Conservation (phyloP, 2,329 filamentous ascomycete genomes). For the Nannizziopsis barbatae region DNA sequence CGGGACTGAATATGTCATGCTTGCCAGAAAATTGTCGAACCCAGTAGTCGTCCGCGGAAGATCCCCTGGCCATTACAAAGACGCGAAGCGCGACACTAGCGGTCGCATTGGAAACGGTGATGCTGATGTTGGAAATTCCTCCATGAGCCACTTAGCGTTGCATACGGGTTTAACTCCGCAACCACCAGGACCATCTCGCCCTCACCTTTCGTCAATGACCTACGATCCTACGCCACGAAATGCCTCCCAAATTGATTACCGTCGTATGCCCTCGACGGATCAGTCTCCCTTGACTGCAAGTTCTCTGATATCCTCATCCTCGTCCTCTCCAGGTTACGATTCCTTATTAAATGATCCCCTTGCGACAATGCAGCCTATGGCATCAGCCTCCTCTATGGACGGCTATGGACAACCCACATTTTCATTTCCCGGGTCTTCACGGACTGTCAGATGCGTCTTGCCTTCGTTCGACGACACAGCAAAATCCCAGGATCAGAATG, state of each 20-base stretch:
- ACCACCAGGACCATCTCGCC: conserved; percentile 16
- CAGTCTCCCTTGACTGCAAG: conserved; percentile 31
- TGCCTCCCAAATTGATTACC: conserved; percentile 28
- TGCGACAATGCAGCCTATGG: conserved; percentile 31
- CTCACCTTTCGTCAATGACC: conserved; percentile 27
- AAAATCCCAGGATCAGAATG: conserved; percentile 20
- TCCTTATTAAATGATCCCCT: conserved; percentile 30
- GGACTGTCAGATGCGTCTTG: conserved; percentile 20
- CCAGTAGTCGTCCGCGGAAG: conserved; percentile 80
- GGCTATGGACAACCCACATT: conserved; percentile 27
- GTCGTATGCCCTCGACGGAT: conserved; percentile 27
- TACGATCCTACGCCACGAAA: conserved; percentile 27
- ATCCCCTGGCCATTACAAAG: conserved; percentile 69
- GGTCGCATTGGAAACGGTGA: conserved; percentile 57
- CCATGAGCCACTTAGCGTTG: conserved; percentile 25
- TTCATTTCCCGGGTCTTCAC: conserved; percentile 16
- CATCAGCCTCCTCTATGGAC: conserved; percentile 24
- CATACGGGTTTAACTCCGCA: conserved; percentile 22
- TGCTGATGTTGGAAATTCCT: conserved; percentile 43
- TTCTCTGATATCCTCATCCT: conserved; percentile 31
- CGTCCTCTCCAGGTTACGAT: conserved; percentile 29
- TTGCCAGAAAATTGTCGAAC: conserved; percentile 61
- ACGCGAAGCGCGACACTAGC: conserved; percentile 55
- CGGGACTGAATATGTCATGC: conserved; percentile 49
- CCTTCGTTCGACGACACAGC: conserved; percentile 23